Conservation (phyloP, 1,284 basidiomycete genomes). For the Puccinia polysora region DNA sequence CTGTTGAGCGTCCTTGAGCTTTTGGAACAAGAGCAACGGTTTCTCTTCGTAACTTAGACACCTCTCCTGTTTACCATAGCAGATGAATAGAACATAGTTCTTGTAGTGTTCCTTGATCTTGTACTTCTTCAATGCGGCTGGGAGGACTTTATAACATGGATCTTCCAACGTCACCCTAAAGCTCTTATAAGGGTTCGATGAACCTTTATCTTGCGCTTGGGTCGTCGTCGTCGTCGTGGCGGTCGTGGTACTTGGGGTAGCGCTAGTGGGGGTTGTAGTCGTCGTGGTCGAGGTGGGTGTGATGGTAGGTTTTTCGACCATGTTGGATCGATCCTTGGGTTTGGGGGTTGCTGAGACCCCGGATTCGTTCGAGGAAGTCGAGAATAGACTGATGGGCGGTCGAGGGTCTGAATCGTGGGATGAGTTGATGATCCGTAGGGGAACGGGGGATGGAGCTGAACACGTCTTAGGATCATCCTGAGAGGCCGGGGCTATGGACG, state of each 20-base stretch:
- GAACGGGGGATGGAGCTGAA: neutral
- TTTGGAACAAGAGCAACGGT: slow-evolving; percentile 90
- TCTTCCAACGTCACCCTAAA: slow-evolving; percentile 74
- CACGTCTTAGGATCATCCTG: slow-evolving; percentile 10
- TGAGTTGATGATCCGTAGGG: neutral
- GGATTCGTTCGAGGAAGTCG: neutral
- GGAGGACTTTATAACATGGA: slow-evolving; percentile 95
- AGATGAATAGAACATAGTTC: slow-evolving; percentile 98
- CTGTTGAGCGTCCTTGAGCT: slow-evolving; percentile 92
- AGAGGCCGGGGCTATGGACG: too few relatives aligned
- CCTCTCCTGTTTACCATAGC: slow-evolving; percentile 83
- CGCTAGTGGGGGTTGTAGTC: neutral
- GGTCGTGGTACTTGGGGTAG: neutral
- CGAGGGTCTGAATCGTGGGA: slow-evolving; percentile 12
- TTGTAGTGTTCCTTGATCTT: slow-evolving; percentile 99
- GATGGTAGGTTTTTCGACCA: neutral
- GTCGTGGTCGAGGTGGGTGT: too few relatives aligned
- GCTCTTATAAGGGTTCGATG: slow-evolving; percentile 55
- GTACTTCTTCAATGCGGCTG: slow-evolving; percentile 96
- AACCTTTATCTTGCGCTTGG: slow-evolving; percentile 1
- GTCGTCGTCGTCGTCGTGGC: neutral
- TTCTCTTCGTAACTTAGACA: slow-evolving; percentile 98
- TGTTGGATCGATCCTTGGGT: neutral
- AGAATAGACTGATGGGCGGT: neutral
- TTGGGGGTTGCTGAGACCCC: slow-evolving; percentile 12